phyloP scores from a whole-genome alignment of 1,139 yeast genomes.

The Blastobotrys ciferrii region DNA sequence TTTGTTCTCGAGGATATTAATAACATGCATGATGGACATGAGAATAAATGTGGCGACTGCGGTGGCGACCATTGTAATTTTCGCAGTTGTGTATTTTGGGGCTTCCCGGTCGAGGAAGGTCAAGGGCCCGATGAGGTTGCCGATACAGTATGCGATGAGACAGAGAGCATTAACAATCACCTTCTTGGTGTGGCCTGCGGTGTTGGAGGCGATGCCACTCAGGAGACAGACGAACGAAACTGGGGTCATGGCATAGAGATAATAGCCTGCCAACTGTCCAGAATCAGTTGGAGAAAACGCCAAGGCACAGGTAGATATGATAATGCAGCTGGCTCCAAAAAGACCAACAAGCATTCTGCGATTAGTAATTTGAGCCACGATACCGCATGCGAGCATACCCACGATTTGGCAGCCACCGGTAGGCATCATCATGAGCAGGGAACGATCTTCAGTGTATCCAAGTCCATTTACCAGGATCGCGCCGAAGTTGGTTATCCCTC shows the following conservation, averaged over 20 bases:
- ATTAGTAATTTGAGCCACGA: slow-evolving; percentile 27
- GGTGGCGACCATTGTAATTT: slow-evolving; percentile 22
- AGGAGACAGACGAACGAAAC: slow-evolving; percentile 50
- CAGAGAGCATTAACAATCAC: slow-evolving; percentile 45
- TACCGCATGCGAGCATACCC: slow-evolving; percentile 32
- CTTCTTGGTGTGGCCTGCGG: slow-evolving; percentile 62
- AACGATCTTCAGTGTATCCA: slow-evolving; percentile 41
- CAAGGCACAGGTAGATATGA: slow-evolving; percentile 43
- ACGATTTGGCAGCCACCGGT: slow-evolving; percentile 39
- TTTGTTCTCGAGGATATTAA: slow-evolving; percentile 38
- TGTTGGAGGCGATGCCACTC: slow-evolving; percentile 51
- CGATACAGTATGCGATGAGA: slow-evolving; percentile 57
- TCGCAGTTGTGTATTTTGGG: slow-evolving; percentile 51
- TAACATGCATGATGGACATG: slow-evolving; percentile 27
- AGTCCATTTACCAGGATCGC: slow-evolving; percentile 42
- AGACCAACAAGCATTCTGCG: slow-evolving; percentile 43
- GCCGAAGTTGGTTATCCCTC: slow-evolving; percentile 50
- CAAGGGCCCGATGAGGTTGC: slow-evolving; percentile 59
- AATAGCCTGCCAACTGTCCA: slow-evolving; percentile 43
- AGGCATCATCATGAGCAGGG: slow-evolving; percentile 44
- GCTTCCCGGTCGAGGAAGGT: slow-evolving; percentile 51
- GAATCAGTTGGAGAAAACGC: slow-evolving; percentile 42
- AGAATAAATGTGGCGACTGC: neutral
- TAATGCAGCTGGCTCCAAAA: slow-evolving; percentile 35
- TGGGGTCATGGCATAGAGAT: slow-evolving; percentile 38